Base-by-base conservation (phyloP, 192 early-diverging fungal genomes). In the Gigaspora rosea region DNA sequence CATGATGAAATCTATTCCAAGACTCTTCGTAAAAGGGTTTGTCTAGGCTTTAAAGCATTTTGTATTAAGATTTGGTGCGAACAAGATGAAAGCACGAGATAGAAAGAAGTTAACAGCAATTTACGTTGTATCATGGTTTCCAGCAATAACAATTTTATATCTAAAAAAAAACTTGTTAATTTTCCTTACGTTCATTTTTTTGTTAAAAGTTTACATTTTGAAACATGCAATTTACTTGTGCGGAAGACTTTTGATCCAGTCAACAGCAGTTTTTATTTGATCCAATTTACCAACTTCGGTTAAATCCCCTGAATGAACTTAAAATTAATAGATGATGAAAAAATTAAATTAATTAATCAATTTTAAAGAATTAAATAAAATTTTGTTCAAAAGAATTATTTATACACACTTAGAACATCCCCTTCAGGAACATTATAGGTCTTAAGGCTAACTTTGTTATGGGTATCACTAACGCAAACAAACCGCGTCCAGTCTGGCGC, bases 381-480 rank as follows among this genome's bases (percentile, higher is more conserved):
- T 0, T 27, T 27, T 35, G n/a, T 22, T 73, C 20, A 27, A 12
- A 10, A 57, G 8, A 64, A 13, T 27, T 36, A 66, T 61, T 48
- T 20, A n/a, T 46, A 48, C 69, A 65, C 56, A 80, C 79, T n/a
- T 16, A 80, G 63, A 56, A 80, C 58, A 59, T 80, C 79, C 4
- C 75, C 79, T 72, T 77, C 75, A 8, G 79, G 79, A 32, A 80
- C 67, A 36, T 63, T 27, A 59, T 73, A 77, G 49, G 71, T 80
- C 22, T 77, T 73, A 32, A 49, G 16, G 59, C 68, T 47, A 46
- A 76, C 66, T 33, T 41, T 77, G 49, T 80, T 80, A 52, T 80
- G 79, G 10, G 79, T 80, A 71, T 80, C 79, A 56, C 79, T 80
- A 57, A 80, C 50, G 58, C 79, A 80, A 16, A 80, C 79, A 52